A percentile compares a stretch with the other conserved stretches of the same genome.
These are phyloP conservation scores for Tulasnella sp. DNA, from an alignment of 768 basidiomycete species.

Conservation along the genomic window DNA sequence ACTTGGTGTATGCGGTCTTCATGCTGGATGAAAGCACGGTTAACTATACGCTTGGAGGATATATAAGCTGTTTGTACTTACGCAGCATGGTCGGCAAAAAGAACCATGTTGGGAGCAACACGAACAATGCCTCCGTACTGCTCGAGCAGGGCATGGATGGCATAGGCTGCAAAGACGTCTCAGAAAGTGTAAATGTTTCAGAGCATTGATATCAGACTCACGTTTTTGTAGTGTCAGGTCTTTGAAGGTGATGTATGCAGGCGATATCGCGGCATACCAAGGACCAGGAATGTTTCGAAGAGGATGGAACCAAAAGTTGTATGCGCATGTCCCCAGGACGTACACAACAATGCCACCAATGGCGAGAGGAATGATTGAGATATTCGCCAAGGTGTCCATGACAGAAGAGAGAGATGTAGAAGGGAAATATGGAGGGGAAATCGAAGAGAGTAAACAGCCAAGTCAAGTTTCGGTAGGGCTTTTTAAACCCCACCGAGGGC, in stretches of 20 bases:
- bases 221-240: constrained; percentile 5
- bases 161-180: background rate
- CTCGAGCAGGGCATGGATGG: background rate
- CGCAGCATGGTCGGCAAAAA: background rate
- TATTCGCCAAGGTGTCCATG: too few relatives aligned
- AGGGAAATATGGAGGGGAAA: too few relatives aligned
- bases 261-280: constrained; percentile 10
- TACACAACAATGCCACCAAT: background rate
- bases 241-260: constrained; percentile 5
- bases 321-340: background rate
- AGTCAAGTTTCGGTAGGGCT: too few relatives aligned
- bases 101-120: constrained; percentile 4
- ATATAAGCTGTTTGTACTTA: too few relatives aligned
- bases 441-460: too few relatives aligned
- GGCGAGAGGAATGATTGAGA: background rate
- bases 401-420: too few relatives aligned
- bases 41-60: too few relatives aligned
- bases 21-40: background rate
- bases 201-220: background rate
- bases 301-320: constrained; percentile 12
- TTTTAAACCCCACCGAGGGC: too few relatives aligned
- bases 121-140: constrained; percentile 6
- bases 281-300: constrained; percentile 8
- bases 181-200: too few relatives aligned
- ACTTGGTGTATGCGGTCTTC: background rate